Evolutionary conservation across 208 protist species (phyloP).

Genomic region (Wallacemonas sp.): DNA sequence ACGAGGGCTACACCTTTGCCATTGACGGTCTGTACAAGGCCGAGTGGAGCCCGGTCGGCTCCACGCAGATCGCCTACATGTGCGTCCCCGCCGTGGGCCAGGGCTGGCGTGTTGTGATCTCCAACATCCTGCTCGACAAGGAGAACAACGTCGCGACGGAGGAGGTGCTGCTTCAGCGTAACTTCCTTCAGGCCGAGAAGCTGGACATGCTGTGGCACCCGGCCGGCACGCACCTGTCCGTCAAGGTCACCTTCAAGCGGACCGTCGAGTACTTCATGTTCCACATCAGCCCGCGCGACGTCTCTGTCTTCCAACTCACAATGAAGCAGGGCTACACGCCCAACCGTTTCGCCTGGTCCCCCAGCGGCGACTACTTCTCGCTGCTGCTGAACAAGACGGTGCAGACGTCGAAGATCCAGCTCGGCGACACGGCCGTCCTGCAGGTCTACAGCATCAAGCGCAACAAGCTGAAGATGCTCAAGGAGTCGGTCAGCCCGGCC

Average conservation of each 20-base stretch:
- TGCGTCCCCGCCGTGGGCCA: conserved; percentile 47
- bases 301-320: conserved; percentile 60
- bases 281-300: conserved; percentile 57
- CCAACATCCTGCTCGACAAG: conserved; percentile 67
- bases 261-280: conserved; percentile 84
- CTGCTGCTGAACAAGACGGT: conserved; percentile 61
- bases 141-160: conserved; percentile 68
- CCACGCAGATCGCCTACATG: conserved; percentile 81
- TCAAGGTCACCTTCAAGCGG: conserved; percentile 68
- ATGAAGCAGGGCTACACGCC: conserved; percentile 73
- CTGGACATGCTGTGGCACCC: conserved; percentile 91
- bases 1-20: conserved; percentile 59
- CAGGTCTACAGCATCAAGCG: conserved; percentile 79
- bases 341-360: conserved; percentile 86
- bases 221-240: conserved; percentile 76
- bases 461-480: conserved; percentile 76
- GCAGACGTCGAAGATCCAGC: conserved; percentile 24
- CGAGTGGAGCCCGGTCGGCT: conserved; percentile 84
- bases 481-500: conserved; percentile 56
- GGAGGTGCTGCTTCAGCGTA: conserved; percentile 74
- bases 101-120: conserved; percentile 82
- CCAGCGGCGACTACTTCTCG: conserved; percentile 79
- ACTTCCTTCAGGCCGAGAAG: conserved; percentile 74
- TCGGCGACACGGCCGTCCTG: conserved; percentile 64
- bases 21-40: conserved; percentile 77